Conservation (phyloP, 2,329 filamentous ascomycete genomes). For the Dendryphion nanum region DNA sequence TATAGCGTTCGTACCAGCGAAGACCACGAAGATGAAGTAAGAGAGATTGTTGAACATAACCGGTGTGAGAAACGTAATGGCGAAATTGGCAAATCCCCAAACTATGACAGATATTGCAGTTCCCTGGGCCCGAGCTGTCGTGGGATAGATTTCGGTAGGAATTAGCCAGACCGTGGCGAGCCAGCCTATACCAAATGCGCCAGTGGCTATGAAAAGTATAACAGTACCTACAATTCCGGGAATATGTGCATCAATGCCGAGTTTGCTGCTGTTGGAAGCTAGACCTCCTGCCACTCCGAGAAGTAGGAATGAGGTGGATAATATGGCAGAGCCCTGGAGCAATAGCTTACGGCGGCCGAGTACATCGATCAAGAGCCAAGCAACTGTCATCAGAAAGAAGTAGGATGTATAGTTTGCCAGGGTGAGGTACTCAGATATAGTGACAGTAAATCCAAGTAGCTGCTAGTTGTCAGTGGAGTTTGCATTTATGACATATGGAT, state of each 20-base stretch:
- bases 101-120: constrained; percentile 55
- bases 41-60: constrained; percentile 60
- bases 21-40: constrained; percentile 60
- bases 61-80: constrained; percentile 57
- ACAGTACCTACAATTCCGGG: constrained; percentile 53
- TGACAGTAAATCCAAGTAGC: constrained; percentile 56
- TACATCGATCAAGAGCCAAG: constrained; percentile 59
- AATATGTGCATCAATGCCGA: constrained; percentile 41
- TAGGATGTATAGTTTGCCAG: constrained; percentile 62
- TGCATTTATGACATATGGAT: not conserved
- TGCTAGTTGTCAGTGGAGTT: constrained; percentile 22
- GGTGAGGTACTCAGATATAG: constrained; percentile 55
- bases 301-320: constrained; percentile 52
- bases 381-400: constrained; percentile 60
- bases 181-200: constrained; percentile 61
- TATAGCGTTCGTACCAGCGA: constrained; percentile 54
- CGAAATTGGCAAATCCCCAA: constrained; percentile 60
- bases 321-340: constrained; percentile 51
- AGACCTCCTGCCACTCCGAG: constrained; percentile 54
- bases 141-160: constrained; percentile 59
- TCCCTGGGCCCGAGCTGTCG: constrained; percentile 54
- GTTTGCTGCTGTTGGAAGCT: constrained; percentile 38
- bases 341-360: constrained; percentile 55
- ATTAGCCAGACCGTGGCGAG: constrained; percentile 60
- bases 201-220: constrained; percentile 57